Percentiles rank a stretch among this genome's conserved stretches.
These are phyloP conservation scores for Pyricularia grisea DNA, from an alignment of 2,329 filamentous ascomycete genomes.

Conservation along the genomic window DNA sequence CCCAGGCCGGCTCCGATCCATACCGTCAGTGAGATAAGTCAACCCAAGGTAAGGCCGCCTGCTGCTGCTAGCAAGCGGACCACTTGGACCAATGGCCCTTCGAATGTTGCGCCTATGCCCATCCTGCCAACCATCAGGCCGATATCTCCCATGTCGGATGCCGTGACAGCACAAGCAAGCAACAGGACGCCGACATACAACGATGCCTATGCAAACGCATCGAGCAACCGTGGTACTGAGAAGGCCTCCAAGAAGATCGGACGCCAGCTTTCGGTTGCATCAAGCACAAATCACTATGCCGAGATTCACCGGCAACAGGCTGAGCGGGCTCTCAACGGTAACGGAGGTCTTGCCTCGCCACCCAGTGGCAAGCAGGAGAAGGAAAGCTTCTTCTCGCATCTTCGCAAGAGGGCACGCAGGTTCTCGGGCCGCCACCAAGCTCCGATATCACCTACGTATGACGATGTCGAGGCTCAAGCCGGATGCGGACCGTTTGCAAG, in stretches of 20 bases:
- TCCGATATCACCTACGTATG: conserved; percentile 66
- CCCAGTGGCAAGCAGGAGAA: conserved; percentile 59
- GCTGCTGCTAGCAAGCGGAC: conserved; percentile 66
- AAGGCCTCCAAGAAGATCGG: conserved; percentile 84
- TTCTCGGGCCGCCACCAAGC: conserved; percentile 87
- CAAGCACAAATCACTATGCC: conserved; percentile 85
- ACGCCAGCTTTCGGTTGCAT: conserved; percentile 84
- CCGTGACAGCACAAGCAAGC: conserved; percentile 81
- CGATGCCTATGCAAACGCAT: conserved; percentile 35
- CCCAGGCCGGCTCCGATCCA: conserved; percentile 36
- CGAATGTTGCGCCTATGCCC: conserved; percentile 81
- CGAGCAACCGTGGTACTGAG: conserved; percentile 39
- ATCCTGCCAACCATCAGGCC: conserved; percentile 92
- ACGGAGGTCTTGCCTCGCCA: conserved; percentile 65
- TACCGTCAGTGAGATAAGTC: conserved; percentile 29
- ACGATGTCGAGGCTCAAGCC: conserved; percentile 87
- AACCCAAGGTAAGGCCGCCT: conserved; percentile 33
- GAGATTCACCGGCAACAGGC: conserved; percentile 86
- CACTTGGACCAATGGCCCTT: conserved; percentile 82
- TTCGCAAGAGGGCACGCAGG: conserved; percentile 84
- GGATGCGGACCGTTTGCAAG: conserved; percentile 84
- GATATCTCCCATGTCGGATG: conserved; percentile 91
- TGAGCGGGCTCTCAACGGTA: conserved; percentile 80
- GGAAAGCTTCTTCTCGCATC: conserved; percentile 96
- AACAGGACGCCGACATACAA: conserved; percentile 47